Evolutionary conservation across 768 basidiomycete genomes (phyloP).

Genomic region (Leccinum rimulosum): DNA sequence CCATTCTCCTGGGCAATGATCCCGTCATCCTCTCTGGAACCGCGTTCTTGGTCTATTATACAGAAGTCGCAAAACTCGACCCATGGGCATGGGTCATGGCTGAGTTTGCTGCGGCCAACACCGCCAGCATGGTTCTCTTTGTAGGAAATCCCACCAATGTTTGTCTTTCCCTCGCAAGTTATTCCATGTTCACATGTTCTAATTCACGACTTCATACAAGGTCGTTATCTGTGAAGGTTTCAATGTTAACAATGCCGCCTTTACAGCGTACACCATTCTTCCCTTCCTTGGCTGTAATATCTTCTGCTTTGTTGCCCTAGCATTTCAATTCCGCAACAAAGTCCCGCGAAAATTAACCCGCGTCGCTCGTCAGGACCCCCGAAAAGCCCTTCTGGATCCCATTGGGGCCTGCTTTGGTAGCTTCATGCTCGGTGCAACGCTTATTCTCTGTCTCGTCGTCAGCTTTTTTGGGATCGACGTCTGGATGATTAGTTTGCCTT

Average conservation of each 20-base stretch:
- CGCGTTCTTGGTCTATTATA: slow-evolving; percentile 87
- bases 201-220: slow-evolving; percentile 5
- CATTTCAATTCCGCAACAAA: slow-evolving; percentile 55
- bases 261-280: slow-evolving; percentile 79
- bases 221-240: slow-evolving; percentile 89
- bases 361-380: slow-evolving; percentile 43
- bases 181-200: background rate
- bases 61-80: slow-evolving; percentile 49
- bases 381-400: slow-evolving; percentile 69
- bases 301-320: slow-evolving; percentile 60
- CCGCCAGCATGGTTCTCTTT: slow-evolving; percentile 71
- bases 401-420: slow-evolving; percentile 73
- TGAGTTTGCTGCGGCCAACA: slow-evolving; percentile 78
- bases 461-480: slow-evolving; percentile 77
- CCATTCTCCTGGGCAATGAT: slow-evolving; percentile 87
- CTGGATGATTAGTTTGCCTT: slow-evolving; percentile 83
- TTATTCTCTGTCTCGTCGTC: slow-evolving; percentile 72
- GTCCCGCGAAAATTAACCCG: slow-evolving; percentile 47
- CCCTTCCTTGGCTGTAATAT: slow-evolving; percentile 70
- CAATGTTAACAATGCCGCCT: slow-evolving; percentile 68
- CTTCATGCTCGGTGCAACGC: slow-evolving; percentile 59
- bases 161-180: slow-evolving; percentile 1
- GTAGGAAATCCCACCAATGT: slow-evolving; percentile 92
- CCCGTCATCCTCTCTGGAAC: slow-evolving; percentile 92
- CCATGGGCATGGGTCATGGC: slow-evolving; percentile 69